Conservation (phyloP, 2,329 filamentous ascomycete genomes). For the Aspergillus caelatus region DNA sequence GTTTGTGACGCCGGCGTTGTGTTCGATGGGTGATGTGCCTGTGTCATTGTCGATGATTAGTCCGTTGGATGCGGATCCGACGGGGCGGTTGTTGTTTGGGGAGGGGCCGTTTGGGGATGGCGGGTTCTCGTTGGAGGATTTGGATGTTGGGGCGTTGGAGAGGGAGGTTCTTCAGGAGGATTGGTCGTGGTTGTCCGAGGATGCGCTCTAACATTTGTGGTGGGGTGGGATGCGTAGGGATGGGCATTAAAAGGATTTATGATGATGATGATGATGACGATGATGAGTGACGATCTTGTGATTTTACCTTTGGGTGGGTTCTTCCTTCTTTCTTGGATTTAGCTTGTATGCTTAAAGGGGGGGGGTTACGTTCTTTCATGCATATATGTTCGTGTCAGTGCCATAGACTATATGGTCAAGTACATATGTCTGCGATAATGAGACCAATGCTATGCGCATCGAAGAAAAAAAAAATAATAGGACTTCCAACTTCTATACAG, state of each 20-base stretch:
- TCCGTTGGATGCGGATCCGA: background rate
- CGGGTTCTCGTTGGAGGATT: slow-evolving; percentile 7
- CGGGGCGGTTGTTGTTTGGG: slow-evolving; percentile 4
- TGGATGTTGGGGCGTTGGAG: slow-evolving; percentile 9
- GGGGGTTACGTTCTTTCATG: background rate
- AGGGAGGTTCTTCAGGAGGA: slow-evolving; percentile 11
- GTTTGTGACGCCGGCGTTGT: background rate
- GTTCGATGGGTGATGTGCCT: background rate
- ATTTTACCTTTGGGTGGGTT: slow-evolving; percentile 1
- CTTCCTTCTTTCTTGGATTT: background rate
- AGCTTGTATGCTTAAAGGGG: background rate
- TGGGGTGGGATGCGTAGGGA: background rate
- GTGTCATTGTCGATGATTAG: slow-evolving; percentile 5
- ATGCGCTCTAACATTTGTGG: slow-evolving; percentile 14
- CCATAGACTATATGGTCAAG: background rate
- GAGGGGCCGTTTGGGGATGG: background rate
- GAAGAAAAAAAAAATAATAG: background rate
- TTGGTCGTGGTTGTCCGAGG: slow-evolving; percentile 14
- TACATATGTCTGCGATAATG: background rate
- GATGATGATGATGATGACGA: background rate
- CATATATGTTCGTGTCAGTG: background rate
- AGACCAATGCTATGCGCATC: background rate
- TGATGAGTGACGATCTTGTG: slow-evolving; percentile 5
- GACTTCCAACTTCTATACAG: slow-evolving; percentile 2
- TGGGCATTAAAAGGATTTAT: background rate